These are phyloP conservation scores for Leishmania mexicana DNA, from an alignment of 208 protist genomes.

Conservation along the genomic window DNA sequence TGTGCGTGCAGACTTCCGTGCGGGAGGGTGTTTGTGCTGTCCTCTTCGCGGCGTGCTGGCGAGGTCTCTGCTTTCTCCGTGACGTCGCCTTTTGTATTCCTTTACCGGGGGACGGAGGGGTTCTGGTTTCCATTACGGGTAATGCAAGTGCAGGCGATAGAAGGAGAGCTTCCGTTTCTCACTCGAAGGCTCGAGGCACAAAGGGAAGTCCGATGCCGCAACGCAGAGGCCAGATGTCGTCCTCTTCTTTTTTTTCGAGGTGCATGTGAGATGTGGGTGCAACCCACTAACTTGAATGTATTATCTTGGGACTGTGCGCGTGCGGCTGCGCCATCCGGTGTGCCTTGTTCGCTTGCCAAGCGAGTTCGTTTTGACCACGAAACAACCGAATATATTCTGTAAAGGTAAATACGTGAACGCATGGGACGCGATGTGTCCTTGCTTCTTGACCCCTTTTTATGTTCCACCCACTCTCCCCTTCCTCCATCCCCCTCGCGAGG, in stretches of 20 bases:
- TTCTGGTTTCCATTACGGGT: neutral
- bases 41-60: neutral
- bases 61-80: neutral
- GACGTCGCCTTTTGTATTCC: too few species aligned
- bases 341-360: too few species aligned
- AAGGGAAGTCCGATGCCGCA: neutral
- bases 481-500: neutral
- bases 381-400: too few species aligned
- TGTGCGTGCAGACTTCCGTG: neutral
- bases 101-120: too few species aligned
- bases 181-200: neutral
- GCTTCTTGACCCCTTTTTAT: neutral
- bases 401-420: neutral
- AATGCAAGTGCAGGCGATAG: neutral
- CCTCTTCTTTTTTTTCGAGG: neutral
- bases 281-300: neutral
- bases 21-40: neutral
- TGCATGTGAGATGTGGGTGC: neutral
- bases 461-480: neutral
- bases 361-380: neutral
- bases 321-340: neutral
- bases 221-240: neutral
- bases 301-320: neutral
- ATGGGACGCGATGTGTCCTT: neutral
- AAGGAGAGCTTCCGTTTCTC: neutral